Conservation (phyloP, 805 yeast genomes). For the Yamadazyma tumulicola region DNA sequence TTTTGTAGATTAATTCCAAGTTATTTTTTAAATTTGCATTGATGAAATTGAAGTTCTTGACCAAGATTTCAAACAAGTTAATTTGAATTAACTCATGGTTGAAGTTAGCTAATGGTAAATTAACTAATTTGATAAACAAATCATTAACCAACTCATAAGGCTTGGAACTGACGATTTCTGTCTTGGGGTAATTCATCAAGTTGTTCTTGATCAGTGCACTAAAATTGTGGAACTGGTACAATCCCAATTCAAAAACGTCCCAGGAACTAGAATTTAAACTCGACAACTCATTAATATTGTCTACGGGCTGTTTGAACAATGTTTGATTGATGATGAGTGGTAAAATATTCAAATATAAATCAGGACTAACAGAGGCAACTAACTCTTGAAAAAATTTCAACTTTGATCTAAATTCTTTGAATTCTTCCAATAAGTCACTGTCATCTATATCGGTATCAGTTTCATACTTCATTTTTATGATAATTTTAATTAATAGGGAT, state of each 20-base stretch:
- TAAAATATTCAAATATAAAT: conserved; percentile 56
- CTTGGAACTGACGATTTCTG: conserved; percentile 55
- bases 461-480: conserved; percentile 77
- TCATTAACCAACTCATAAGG: conserved; percentile 62
- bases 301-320: conserved; percentile 20
- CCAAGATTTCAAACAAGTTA: conserved; percentile 77
- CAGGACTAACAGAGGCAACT: conserved; percentile 55
- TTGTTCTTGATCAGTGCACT: conserved; percentile 80
- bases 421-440: conserved; percentile 73
- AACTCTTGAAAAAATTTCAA: conserved; percentile 82
- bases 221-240: conserved; percentile 74
- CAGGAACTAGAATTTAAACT: conserved; percentile 43
- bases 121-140: conserved; percentile 54
- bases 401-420: conserved; percentile 71
- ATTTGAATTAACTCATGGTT: conserved; percentile 82
- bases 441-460: conserved; percentile 48
- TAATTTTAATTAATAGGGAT: conserved; percentile 62
- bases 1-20: conserved; percentile 46
- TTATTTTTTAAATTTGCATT: conserved; percentile 23
- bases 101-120: conserved; percentile 41
- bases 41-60: conserved; percentile 71
- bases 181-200: conserved; percentile 65
- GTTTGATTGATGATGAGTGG: conserved; percentile 57
- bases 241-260: conserved; percentile 83
- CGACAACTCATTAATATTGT: conserved; percentile 2